A percentile compares a stretch with the other conserved stretches of the same genome.
These are phyloP conservation scores for Ogataea pignaliae DNA, from an alignment of 805 yeast species.

Conservation along the genomic window DNA sequence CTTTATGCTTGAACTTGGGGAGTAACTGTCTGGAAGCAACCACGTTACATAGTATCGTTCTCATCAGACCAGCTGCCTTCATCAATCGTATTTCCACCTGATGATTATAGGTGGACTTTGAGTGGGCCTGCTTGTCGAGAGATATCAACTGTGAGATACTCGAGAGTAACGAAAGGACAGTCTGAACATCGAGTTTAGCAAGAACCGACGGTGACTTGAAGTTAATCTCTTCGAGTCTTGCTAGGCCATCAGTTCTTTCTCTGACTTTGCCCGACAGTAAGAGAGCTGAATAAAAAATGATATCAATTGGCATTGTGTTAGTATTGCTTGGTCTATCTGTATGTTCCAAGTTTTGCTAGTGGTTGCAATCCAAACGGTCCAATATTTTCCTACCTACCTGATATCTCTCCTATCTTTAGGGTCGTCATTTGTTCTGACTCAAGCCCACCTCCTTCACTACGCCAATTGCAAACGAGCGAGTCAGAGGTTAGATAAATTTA, in stretches of 20 bases:
- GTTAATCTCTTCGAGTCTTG: conserved; percentile 31
- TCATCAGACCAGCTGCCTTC: conserved; percentile 20
- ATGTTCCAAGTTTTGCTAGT: no score
- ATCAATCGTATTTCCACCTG: conserved; percentile 22
- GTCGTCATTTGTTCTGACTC: no score
- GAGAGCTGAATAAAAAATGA: conserved; percentile 10
- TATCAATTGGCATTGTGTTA: conserved; percentile 1
- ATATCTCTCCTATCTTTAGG: no score
- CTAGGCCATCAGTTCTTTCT: conserved; percentile 51
- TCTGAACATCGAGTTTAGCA: conserved; percentile 12
- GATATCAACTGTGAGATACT: conserved; percentile 17
- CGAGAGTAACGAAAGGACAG: conserved; percentile 12
- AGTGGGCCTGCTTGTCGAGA: conserved; percentile 18
- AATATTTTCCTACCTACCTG: no score
- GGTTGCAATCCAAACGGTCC: no score
- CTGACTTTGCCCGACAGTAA: conserved; percentile 48
- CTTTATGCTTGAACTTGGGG: conserved; percentile 21
- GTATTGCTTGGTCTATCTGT: neutral
- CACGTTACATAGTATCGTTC: conserved; percentile 12
- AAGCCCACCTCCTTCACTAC: no score
- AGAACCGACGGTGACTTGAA: conserved; percentile 19
- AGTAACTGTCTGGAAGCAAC: conserved; percentile 10
- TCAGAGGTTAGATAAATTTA: no score
- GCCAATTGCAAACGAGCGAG: no score
- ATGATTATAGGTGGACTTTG: conserved; percentile 16